A percentile compares a stretch with the other conserved stretches of the same genome.
phyloP scores from a whole-genome alignment of 768 basidiomycete genomes.

The Termitomyces sp. region DNA sequence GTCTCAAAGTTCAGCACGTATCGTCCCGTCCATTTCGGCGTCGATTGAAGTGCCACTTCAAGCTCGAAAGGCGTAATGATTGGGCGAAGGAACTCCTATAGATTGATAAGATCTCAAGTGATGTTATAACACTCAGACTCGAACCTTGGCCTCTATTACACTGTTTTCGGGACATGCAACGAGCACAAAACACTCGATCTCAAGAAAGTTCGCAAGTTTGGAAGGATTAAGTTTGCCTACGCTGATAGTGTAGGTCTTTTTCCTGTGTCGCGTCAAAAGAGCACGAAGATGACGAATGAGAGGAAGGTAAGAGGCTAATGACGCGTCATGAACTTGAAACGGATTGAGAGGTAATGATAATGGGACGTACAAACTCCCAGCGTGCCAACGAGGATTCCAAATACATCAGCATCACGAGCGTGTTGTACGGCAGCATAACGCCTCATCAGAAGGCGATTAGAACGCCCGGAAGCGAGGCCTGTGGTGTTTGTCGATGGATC shows the following conservation, averaged over 20 bases:
- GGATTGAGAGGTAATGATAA: not conserved
- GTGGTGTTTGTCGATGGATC: conserved; percentile 50
- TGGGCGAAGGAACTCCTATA: conserved; percentile 82
- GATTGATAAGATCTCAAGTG: not conserved
- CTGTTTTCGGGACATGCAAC: conserved; percentile 95
- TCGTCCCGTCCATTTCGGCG: conserved; percentile 68
- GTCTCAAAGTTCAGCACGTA: conserved; percentile 79
- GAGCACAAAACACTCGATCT: conserved; percentile 93
- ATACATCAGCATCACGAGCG: conserved; percentile 89
- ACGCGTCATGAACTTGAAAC: not conserved
- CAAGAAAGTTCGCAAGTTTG: conserved; percentile 93
- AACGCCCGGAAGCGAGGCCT: conserved; percentile 58
- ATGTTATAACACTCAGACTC: not conserved
- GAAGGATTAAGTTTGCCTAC: conserved; percentile 95
- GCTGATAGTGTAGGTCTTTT: conserved; percentile 92
- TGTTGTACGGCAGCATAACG: conserved; percentile 85
- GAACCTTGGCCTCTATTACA: conserved; percentile 67
- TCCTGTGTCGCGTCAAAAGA: conserved; percentile 60
- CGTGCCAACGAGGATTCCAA: conserved; percentile 93
- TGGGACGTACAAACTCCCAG: conserved; percentile 72
- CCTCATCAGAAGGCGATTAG: conserved; percentile 85
- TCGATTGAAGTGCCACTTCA: conserved; percentile 69
- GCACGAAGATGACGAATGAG: conserved; percentile 79
- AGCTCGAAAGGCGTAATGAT: conserved; percentile 95
- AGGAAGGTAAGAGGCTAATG: conserved; percentile 76